Evolutionary conservation across 2,329 filamentous ascomycete species (phyloP), one percentile per base, ranked within the genome.

Genomic region (Pestalotiopsis sp.): DNA sequence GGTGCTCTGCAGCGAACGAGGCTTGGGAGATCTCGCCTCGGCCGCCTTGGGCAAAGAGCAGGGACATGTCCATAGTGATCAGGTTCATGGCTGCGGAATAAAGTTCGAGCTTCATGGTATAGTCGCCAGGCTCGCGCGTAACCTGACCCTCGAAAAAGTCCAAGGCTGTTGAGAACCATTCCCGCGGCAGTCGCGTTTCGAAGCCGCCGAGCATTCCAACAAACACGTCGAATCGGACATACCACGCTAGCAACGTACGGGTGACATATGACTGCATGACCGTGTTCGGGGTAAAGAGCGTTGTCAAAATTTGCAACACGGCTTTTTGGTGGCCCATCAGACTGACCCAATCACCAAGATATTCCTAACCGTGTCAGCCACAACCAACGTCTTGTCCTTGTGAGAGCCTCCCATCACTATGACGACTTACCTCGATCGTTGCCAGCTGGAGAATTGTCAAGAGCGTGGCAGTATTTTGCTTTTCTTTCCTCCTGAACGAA

Each of bases 311-410:
- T 71, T 94, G 90, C 76, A 92, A 89, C 0, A 96, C 96, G 12
- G 95, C 96, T 77, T 92, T 94, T 78, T 98, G 95, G 78, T 98
- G 96, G 25, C 94, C 93, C 81, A 96, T 91, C 17, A 98, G 85
- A 75, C 97, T 98, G 66, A 97, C 90, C 94, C 94, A 98, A 78
- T 99, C 96, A 13, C 96, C 96, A 61, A 98, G 86, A 75, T 94
- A 97, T 81, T 98, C 96, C 94, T 97, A 59, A 65, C 31, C 59
- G 63, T 20, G 59, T 71, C 56, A 76, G 72, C 67, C 67, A 63
- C 49, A n/a, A 61, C 58, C 68, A 31, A 57, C 12, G 27, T 9
- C 52, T 61, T 36, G 25, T 62, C 9, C 14, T 23, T 65, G 74
- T 70, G 57, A 11, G 25, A 72, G 69, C 71, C 68, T 59, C 63